Percentiles rank a stretch among this genome's conserved stretches.
These are phyloP conservation scores for Fusarium paranaense DNA, from an alignment of 2,329 filamentous ascomycete species.

Conservation along the genomic window DNA sequence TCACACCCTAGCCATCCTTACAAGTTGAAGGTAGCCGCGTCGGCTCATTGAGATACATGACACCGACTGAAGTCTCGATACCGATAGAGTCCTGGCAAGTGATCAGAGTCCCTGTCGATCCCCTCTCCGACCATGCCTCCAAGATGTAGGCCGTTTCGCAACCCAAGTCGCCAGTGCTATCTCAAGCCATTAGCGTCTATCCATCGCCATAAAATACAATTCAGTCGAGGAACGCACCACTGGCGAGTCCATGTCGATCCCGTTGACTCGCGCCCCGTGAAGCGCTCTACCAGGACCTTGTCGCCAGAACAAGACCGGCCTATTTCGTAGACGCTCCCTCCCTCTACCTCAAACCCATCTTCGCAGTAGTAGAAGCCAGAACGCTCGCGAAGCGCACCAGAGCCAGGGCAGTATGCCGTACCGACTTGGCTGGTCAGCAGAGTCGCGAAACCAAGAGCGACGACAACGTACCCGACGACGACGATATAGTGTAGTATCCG, in stretches of 20 bases:
- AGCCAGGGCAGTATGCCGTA: neutral
- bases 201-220: neutral
- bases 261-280: neutral
- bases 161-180: neutral
- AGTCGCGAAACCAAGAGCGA: neutral
- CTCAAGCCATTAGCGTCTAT: neutral
- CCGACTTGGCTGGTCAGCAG: neutral
- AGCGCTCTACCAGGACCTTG: neutral
- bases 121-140: neutral
- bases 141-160: neutral
- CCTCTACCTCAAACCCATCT: neutral
- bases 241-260: neutral
- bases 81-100: neutral
- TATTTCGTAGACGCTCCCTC: neutral
- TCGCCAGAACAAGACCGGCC: neutral
- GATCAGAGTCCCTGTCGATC: neutral
- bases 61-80: neutral
- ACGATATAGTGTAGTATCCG: neutral
- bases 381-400: neutral
- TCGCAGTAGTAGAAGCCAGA: neutral
- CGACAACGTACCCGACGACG: neutral
- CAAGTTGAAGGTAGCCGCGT: neutral
- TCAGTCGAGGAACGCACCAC: neutral
- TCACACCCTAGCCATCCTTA: neutral
- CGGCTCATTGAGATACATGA: neutral